Evolutionary conservation across 176 grass and related monocot genomes (phyloP).

Genomic region (Oryza rufipogon): DNA sequence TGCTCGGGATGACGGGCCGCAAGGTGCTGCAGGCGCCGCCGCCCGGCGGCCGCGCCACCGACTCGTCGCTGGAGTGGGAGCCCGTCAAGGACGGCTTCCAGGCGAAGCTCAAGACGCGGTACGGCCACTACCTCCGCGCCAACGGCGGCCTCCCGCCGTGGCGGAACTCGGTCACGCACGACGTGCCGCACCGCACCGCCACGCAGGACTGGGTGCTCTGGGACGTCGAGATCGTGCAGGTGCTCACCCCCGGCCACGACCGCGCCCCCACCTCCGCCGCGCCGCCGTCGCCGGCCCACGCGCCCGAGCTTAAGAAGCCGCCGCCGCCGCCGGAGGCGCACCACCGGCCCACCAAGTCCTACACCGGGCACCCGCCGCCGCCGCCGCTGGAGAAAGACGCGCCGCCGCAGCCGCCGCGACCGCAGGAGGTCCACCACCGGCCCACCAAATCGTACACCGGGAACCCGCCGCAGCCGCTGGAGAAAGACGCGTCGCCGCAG

Average conservation of each 20-base stretch:
- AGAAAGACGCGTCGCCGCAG: slow-evolving; percentile 31
- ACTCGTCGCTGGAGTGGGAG: slow-evolving; percentile 80
- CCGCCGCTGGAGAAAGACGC: slow-evolving; percentile 1
- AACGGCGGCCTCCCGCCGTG: slow-evolving; percentile 77
- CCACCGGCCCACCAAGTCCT: slow-evolving; percentile 39
- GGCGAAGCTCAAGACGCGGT: slow-evolving; percentile 58
- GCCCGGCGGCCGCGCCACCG: slow-evolving; percentile 28
- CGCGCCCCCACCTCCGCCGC: slow-evolving; percentile 1
- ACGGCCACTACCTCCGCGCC: slow-evolving; percentile 65
- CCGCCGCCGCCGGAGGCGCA: slow-evolving; percentile 20
- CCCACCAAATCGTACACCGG: slow-evolving; percentile 15
- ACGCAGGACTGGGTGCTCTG: slow-evolving; percentile 94
- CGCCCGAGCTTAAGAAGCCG: slow-evolving; percentile 29
- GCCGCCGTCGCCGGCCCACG: slow-evolving; percentile 28
- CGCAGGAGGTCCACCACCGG: slow-evolving; percentile 31
- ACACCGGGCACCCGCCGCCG: background rate
- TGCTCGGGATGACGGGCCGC: slow-evolving; percentile 69
- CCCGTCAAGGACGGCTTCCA: slow-evolving; percentile 72
- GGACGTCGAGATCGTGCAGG: slow-evolving; percentile 89
- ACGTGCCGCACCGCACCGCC: slow-evolving; percentile 66
- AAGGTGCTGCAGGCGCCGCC: slow-evolving; percentile 70
- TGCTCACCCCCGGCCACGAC: slow-evolving; percentile 41
- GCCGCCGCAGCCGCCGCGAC: slow-evolving; percentile 19
- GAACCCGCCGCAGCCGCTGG: background rate
- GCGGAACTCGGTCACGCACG: slow-evolving; percentile 88